Evolutionary conservation across 2,329 filamentous ascomycete species (phyloP).

Genomic region (Neonectria neomacrospora): DNA sequence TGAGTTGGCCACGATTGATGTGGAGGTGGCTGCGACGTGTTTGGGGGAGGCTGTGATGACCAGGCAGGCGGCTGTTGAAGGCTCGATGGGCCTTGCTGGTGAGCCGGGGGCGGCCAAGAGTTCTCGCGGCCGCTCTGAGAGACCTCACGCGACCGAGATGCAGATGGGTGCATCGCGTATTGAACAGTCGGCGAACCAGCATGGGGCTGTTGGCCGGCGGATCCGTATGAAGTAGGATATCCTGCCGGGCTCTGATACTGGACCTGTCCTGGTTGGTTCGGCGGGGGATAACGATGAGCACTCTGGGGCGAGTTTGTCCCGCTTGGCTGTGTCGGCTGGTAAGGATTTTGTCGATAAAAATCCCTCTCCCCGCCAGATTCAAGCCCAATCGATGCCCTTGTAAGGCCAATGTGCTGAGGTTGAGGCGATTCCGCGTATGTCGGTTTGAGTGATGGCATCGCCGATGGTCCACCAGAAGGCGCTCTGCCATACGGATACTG

Average conservation of each 20-base stretch:
- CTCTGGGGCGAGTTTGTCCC: constrained; percentile 60
- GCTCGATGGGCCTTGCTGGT: constrained; percentile 37
- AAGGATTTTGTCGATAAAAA: constrained; percentile 58
- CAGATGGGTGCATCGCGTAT: constrained; percentile 61
- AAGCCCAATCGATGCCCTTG: constrained; percentile 58
- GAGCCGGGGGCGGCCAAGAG: constrained; percentile 48
- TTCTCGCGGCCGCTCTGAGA: constrained; percentile 51
- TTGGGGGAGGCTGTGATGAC: constrained; percentile 47
- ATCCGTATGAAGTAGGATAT: constrained; percentile 57
- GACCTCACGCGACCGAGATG: constrained; percentile 57
- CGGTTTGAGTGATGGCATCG: constrained; percentile 67
- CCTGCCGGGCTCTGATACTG: constrained; percentile 58
- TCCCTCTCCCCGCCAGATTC: constrained; percentile 56
- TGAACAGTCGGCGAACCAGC: constrained; percentile 66
- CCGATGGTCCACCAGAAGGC: constrained; percentile 52
- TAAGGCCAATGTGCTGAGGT: constrained; percentile 57
- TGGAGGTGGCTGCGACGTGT: constrained; percentile 48
- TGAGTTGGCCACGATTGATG: constrained; percentile 50
- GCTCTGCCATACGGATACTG: constrained; percentile 59
- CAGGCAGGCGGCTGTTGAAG: constrained; percentile 45
- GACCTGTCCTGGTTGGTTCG: constrained; percentile 51
- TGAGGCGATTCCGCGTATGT: constrained; percentile 63
- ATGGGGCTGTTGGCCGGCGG: constrained; percentile 51
- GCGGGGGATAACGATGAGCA: constrained; percentile 58
- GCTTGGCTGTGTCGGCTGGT: constrained; percentile 49